Evolutionary conservation across 139 green algal genomes (phyloP).

Genomic region (Closterium sp.): DNA sequence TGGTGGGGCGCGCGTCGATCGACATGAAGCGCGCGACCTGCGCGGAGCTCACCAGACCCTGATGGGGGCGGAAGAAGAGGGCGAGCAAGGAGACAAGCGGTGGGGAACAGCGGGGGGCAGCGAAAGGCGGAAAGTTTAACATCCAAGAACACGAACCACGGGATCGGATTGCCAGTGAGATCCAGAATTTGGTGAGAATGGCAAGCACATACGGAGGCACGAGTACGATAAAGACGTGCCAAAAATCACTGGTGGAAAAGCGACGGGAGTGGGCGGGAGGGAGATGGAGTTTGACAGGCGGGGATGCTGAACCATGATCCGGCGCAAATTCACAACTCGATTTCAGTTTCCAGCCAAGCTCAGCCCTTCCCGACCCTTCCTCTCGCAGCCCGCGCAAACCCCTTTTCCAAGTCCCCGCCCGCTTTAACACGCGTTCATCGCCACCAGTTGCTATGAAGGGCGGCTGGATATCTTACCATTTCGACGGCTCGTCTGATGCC

Average conservation of each 20-base stretch:
- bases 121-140: not conserved
- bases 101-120: not conserved
- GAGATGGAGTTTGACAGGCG: too few relatives aligned
- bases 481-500: slow-evolving; percentile 85
- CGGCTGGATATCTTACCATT: slow-evolving; percentile 63
- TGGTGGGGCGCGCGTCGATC: slow-evolving; percentile 85
- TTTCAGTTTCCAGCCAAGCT: too few relatives aligned
- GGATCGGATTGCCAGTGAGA: not conserved
- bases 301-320: too few relatives aligned
- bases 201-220: not conserved
- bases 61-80: not conserved
- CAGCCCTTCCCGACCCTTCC: not conserved
- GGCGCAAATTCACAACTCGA: too few relatives aligned
- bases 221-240: too few relatives aligned
- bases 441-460: not conserved
- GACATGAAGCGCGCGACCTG: slow-evolving; percentile 90
- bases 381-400: not conserved
- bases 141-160: too few relatives aligned
- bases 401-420: not conserved
- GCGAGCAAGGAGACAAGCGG: not conserved
- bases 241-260: not conserved
- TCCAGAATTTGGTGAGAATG: not conserved
- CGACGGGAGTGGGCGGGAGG: too few relatives aligned
- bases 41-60: slow-evolving; percentile 79
- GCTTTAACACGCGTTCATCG: not conserved